Conservation (phyloP, 1,284 basidiomycete genomes). For the Cerioporus squamosus region DNA sequence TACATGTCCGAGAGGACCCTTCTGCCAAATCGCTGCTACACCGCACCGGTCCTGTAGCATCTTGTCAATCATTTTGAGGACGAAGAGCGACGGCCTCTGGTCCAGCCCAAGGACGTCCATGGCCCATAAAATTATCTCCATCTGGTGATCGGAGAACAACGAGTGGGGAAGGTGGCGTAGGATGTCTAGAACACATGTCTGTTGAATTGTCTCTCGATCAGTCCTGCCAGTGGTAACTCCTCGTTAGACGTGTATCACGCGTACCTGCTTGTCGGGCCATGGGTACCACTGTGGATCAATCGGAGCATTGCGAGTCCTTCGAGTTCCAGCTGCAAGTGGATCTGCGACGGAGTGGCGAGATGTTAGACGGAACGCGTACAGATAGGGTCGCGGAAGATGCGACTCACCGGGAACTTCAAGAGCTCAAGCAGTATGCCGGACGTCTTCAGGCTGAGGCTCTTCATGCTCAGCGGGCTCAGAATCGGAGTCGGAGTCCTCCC, state of each 20-base stretch:
- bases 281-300: background rate
- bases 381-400: too few relatives aligned
- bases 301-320: too few relatives aligned
- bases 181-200: slow-evolving; percentile 18
- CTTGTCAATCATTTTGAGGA: background rate
- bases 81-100: slow-evolving; percentile 1
- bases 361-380: too few relatives aligned
- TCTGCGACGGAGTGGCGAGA: too few relatives aligned
- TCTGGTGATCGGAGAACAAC: slow-evolving; percentile 17
- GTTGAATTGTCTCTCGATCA: background rate
- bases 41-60: slow-evolving; percentile 6
- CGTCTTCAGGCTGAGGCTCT: too few relatives aligned
- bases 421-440: too few relatives aligned
- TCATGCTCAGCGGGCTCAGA: too few relatives aligned
- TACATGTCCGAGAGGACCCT: slow-evolving; percentile 14
- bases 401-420: too few relatives aligned
- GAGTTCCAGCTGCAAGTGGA: too few relatives aligned
- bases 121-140: slow-evolving; percentile 12
- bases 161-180: slow-evolving; percentile 18
- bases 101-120: slow-evolving; percentile 1
- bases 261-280: slow-evolving; percentile 7
- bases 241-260: background rate
- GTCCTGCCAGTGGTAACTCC: background rate
- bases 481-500: too few relatives aligned
- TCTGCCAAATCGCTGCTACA: slow-evolving; percentile 2